Base-by-base conservation (phyloP, 2,329 filamentous ascomycete species). In the Camptophora hylomeconis region DNA sequence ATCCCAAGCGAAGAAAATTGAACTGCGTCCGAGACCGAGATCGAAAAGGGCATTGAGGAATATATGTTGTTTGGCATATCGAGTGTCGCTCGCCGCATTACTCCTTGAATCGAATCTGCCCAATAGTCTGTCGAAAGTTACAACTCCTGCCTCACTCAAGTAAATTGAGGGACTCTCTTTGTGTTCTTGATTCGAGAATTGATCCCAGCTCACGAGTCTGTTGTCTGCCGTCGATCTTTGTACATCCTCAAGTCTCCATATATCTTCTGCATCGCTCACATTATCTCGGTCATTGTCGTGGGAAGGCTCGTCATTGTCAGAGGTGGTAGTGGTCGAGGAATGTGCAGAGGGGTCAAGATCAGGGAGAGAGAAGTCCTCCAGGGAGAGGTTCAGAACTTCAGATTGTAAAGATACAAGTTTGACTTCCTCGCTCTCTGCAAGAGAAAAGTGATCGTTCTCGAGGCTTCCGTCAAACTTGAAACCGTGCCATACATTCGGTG, bases 21-120 rank as follows among this genome's bases (percentile, higher is more conserved):
- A 62, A 30, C 50, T 51, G 53, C 58, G 60, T 5, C 59, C 59
- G 12, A 62, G 41, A 9, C 52, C 54, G 12, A 61, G 49, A 19
- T 51, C 50, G 27, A 58, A 48, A 7, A 59, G 37, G 3, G 56
- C 51, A 20, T 51, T 45, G 20, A 58, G 46, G 24, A 63, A 57
- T 2, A 52, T 38, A 36, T 55, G 50, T 4, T 47, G 44, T 30
- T 46, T 49, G 9, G 54, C 51, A 3, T 38, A 30, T 34, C 12
- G 26, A 7, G 17, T 19, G 6, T 8, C 19, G 15, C 19, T 23
- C 9, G 28, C 8, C 11, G 21, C 7, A 14, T n/a, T 7, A 5
- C 21, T 20, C 7, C 23, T 24, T 20, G 7, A 24, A n/a, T 20
- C 17, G 7, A 10, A 19, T 13, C 13, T 12, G 21, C 44, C 37